A percentile compares a stretch with the other conserved stretches of the same genome.
phyloP scores from a whole-genome alignment of 306 rosid species.

The Sicyos edulis region DNA sequence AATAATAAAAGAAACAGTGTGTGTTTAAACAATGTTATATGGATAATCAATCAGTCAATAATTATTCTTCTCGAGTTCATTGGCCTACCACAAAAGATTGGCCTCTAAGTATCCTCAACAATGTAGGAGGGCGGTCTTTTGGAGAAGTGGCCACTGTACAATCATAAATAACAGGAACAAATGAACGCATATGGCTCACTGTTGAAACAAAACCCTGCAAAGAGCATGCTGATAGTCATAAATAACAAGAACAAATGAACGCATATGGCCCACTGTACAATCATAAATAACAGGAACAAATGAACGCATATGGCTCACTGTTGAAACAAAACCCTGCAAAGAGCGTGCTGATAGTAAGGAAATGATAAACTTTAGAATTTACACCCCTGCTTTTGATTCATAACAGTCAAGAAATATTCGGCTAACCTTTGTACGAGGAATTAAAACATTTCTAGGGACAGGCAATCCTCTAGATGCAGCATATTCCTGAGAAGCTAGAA shows the following conservation, averaged over 20 bases:
- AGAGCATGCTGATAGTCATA: too few relatives aligned
- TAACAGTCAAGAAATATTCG: neutral
- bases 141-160: slow-evolving; percentile 57
- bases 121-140: slow-evolving; percentile 54
- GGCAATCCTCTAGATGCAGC: slow-evolving; percentile 81
- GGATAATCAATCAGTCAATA: slow-evolving; percentile 19
- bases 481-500: slow-evolving; percentile 64
- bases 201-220: too few relatives aligned
- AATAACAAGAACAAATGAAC: too few relatives aligned
- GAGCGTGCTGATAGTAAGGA: slow-evolving; percentile 2
- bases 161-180: too few relatives aligned
- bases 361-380: neutral
- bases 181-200: too few relatives aligned
- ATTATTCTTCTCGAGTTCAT: slow-evolving; percentile 21
- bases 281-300: slow-evolving; percentile 75
- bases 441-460: slow-evolving; percentile 66
- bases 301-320: slow-evolving; percentile 43
- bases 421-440: slow-evolving; percentile 85
- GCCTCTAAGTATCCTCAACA: slow-evolving; percentile 57
- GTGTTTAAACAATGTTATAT: neutral
- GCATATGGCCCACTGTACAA: too few relatives aligned
- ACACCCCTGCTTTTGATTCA: neutral
- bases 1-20: neutral
- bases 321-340: slow-evolving; percentile 75
- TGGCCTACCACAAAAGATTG: slow-evolving; percentile 59